Evolutionary conservation across 1,284 basidiomycete genomes (phyloP), one percentile per base, ranked within the genome.

Genomic region (Fomitopsis palustris): DNA sequence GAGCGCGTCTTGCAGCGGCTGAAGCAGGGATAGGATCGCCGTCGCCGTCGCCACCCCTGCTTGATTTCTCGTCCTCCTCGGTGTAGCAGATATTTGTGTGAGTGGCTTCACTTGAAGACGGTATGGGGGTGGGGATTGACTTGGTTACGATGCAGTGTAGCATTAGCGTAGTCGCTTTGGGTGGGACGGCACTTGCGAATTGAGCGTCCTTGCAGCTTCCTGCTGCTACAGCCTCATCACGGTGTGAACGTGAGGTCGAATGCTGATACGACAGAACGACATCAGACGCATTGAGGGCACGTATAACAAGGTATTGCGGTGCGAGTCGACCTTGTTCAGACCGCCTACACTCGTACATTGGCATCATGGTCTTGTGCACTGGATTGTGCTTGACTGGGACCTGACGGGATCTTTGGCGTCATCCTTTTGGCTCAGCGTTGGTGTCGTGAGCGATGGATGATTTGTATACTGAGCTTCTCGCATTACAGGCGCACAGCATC

Each of bases 1-100:
- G 69, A 72, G 57, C 57, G 60, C 33, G 63, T 67, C 52, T 51
- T 65, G 21, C 62, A 64, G 45, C 63, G 61, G 58, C 47, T 68
- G 33, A 56, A 56, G 6, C 58, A 35, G 54, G 56, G 51, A 38
- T 25, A 31, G 53, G 21, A 4, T 54, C 14, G 21, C 29, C 27
- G 6, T 54, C 14, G 21, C 29, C 27, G 29, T 41, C 21, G 23
- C 17, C 27, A 21, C n/a, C n/a, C n/a, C n/a, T n/a, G n/a, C 25
- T 29, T 27, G 9, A 7, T n/a, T 9, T 35, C 9, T 39, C 6
- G 23, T 21, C 23, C 12, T 16, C 23, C 17, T 14, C 27, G 25
- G 4, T 47, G 45, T 47, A 47, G 25, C 25, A 14, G 45, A 47
- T 47, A 47, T 27, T 27, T 47, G 21, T 21, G 45, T 47, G 45